These are phyloP conservation scores for Arthrobotrys sphaeroides DNA, from an alignment of 2,329 filamentous ascomycete genomes.

Conservation along the genomic window DNA sequence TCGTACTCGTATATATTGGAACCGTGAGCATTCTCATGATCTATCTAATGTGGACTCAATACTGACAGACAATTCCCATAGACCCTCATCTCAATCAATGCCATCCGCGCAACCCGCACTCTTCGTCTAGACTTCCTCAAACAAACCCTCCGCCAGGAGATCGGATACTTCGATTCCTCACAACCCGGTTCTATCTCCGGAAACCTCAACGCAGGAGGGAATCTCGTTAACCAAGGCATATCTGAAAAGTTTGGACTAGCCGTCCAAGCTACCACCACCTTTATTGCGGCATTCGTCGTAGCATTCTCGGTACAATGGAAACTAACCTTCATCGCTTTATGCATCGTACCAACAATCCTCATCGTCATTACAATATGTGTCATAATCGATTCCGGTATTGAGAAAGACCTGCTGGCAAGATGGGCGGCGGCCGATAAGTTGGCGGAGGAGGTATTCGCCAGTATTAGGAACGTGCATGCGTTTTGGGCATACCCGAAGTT, in stretches of 20 bases:
- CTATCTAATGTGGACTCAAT: slow-evolving; percentile 62
- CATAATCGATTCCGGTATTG: slow-evolving; percentile 66
- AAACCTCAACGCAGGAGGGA: slow-evolving; percentile 71
- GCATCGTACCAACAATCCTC: slow-evolving; percentile 62
- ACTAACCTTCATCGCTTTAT: slow-evolving; percentile 70
- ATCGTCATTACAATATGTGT: slow-evolving; percentile 68
- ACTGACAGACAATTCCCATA: background rate
- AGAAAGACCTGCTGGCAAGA: slow-evolving; percentile 63
- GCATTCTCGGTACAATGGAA: slow-evolving; percentile 70
- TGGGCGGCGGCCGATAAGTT: slow-evolving; percentile 69
- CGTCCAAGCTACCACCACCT: slow-evolving; percentile 68
- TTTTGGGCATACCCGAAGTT: slow-evolving; percentile 70
- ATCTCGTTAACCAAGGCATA: slow-evolving; percentile 71
- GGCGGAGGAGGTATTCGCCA: slow-evolving; percentile 69
- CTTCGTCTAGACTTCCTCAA: slow-evolving; percentile 24
- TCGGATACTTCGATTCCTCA: slow-evolving; percentile 72
- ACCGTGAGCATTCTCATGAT: slow-evolving; percentile 62
- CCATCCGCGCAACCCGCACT: slow-evolving; percentile 11
- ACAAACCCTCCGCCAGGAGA: slow-evolving; percentile 67
- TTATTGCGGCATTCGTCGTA: slow-evolving; percentile 67
- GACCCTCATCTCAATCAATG: slow-evolving; percentile 21
- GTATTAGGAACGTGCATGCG: slow-evolving; percentile 70
- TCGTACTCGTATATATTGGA: slow-evolving; percentile 70
- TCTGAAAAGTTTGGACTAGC: slow-evolving; percentile 65
- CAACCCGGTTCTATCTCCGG: slow-evolving; percentile 53